Conservation (phyloP, 176 grass and related monocot genomes). For the Aechmea fasciata region DNA sequence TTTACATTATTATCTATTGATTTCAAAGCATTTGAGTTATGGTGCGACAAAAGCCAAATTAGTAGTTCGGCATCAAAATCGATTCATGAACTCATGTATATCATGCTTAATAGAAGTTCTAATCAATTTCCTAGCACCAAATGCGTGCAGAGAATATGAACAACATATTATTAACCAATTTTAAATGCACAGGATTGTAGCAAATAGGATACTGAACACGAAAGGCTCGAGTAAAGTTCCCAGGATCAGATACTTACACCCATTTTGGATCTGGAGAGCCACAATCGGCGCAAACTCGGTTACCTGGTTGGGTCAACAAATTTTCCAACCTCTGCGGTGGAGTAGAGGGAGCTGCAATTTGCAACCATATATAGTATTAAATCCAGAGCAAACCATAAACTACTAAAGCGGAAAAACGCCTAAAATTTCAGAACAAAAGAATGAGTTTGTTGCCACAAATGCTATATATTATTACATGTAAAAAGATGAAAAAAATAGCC, state of each 20-base stretch:
- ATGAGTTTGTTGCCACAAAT: not conserved
- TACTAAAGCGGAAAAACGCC: not conserved
- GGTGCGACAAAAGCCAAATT: no score
- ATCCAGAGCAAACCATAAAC: not conserved
- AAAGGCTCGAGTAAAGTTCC: not conserved
- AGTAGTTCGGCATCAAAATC: no score
- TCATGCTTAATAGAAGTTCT: no score
- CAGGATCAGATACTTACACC: conserved; percentile 52
- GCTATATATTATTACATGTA: no score
- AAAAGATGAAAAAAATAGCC: no score
- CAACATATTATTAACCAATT: not conserved
- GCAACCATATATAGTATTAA: not conserved
- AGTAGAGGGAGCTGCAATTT: conserved; percentile 1
- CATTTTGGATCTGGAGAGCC: conserved; percentile 87
- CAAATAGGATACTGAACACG: not conserved
- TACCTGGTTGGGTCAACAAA: conserved; percentile 57
- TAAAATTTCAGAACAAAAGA: not conserved
- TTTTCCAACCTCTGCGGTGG: conserved; percentile 48
- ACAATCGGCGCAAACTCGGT: conserved; percentile 69
- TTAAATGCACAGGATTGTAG: not conserved
- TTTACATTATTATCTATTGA: no score
- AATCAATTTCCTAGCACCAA: no score
- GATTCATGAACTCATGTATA: no score
- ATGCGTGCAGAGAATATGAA: not conserved
- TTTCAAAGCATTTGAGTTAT: no score